These are phyloP conservation scores for Erythrophleum ivorense DNA, from an alignment of 331 rosid species.

Conservation along the genomic window DNA sequence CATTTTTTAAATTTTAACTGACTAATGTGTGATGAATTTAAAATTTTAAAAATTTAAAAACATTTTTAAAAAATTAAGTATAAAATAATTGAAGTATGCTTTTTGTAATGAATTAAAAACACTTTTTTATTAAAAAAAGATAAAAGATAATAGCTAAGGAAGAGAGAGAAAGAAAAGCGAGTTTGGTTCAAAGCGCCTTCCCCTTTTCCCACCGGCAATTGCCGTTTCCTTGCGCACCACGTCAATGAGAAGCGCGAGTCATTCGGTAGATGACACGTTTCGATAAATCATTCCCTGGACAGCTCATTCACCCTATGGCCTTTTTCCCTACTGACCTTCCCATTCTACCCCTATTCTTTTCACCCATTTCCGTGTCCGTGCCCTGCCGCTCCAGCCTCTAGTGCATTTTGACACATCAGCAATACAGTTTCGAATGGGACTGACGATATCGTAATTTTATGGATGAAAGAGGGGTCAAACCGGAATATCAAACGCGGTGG, in stretches of 20 bases:
- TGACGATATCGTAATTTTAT: conserved; percentile 10
- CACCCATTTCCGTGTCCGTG: background rate
- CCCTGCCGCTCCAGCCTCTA: background rate
- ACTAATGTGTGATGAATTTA: no score
- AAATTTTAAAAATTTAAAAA: no score
- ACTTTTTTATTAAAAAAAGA: background rate
- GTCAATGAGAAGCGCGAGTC: background rate
- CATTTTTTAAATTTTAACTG: background rate
- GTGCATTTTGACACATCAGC: background rate
- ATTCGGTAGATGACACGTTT: background rate
- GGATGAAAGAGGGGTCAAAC: background rate
- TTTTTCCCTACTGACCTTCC: background rate
- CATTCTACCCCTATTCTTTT: background rate
- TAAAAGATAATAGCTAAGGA: background rate
- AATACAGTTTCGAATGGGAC: background rate
- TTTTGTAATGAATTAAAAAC: background rate
- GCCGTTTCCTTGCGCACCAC: conserved; percentile 7
- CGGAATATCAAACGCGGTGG: conserved; percentile 22
- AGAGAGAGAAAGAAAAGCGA: background rate
- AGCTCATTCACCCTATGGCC: background rate
- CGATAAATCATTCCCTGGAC: background rate
- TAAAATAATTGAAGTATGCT: background rate
- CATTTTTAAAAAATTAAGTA: background rate
- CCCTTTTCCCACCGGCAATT: background rate
- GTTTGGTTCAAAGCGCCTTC: background rate